These are phyloP conservation scores for bread wheat (Triticum aestivum) DNA, from an alignment of 176 grass and related monocot genomes.

Conservation along the genomic window IWGSC_CS_RefSeq_v2.1 NC_057801.1:490783660-490784159, in stretches of 20 bases:
- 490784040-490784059: constrained; percentile 22
- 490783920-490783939: constrained; percentile 55
- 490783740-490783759: constrained; percentile 44
- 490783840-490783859: constrained; percentile 38
- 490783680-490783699: constrained; percentile 29
- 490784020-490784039: constrained; percentile 11
- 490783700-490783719: background rate
- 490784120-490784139: constrained; percentile 29
- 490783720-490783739: constrained; percentile 12
- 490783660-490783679: constrained; percentile 28
- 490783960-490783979: constrained; percentile 43
- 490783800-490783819: constrained; percentile 41
- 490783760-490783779: background rate
- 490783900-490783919: constrained; percentile 68
- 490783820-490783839: constrained; percentile 33
- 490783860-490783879: constrained; percentile 45
- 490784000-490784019: background rate
- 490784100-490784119: constrained; percentile 29
- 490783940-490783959: constrained; percentile 37
- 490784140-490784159: constrained; percentile 53
- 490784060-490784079: constrained; percentile 62
- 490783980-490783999: constrained; percentile 29
- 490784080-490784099: constrained; percentile 9
- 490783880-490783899: constrained; percentile 42
- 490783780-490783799: constrained; percentile 18